Conservation (phyloP, 2,329 filamentous ascomycete genomes). For the Calonectria multiphialidica region DNA sequence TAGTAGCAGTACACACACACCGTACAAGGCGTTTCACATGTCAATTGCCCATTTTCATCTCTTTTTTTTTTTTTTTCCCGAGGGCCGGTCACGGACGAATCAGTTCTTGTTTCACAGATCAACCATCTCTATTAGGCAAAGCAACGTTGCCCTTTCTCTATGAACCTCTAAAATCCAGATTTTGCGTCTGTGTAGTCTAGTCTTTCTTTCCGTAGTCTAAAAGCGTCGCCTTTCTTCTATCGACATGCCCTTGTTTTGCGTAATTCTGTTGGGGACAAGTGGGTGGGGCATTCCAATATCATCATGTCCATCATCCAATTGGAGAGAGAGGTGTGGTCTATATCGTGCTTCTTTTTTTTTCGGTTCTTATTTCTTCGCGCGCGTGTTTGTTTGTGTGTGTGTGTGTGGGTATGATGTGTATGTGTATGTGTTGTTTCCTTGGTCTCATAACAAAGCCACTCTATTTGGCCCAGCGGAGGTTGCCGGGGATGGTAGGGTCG, state of each 20-base stretch:
- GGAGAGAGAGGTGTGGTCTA: not conserved
- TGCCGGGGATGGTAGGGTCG: constrained; percentile 39
- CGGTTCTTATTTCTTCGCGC: not conserved
- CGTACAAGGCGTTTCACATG: not conserved
- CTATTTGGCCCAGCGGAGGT: constrained; percentile 44
- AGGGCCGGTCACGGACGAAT: too few relatives aligned
- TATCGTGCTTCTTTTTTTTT: not conserved
- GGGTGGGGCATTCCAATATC: not conserved
- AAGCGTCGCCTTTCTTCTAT: not conserved
- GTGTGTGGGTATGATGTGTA: not conserved
- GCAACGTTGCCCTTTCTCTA: not conserved
- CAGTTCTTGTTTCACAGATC: not conserved
- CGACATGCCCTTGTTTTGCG: not conserved
- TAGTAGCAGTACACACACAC: not conserved
- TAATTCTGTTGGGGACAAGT: not conserved
- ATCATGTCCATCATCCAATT: constrained; percentile 1
- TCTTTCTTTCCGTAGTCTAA: not conserved
- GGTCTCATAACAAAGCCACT: not conserved
- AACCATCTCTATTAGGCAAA: not conserved
- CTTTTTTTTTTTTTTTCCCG: too few relatives aligned
- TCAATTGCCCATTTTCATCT: not conserved
- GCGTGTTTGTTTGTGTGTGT: not conserved
- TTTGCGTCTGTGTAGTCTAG: constrained; percentile 1
- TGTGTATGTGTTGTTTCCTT: not conserved
- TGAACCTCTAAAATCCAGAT: not conserved